Conservation (phyloP, 495 filamentous ascomycete genomes). For the Baudoinia panamericana region DNA sequence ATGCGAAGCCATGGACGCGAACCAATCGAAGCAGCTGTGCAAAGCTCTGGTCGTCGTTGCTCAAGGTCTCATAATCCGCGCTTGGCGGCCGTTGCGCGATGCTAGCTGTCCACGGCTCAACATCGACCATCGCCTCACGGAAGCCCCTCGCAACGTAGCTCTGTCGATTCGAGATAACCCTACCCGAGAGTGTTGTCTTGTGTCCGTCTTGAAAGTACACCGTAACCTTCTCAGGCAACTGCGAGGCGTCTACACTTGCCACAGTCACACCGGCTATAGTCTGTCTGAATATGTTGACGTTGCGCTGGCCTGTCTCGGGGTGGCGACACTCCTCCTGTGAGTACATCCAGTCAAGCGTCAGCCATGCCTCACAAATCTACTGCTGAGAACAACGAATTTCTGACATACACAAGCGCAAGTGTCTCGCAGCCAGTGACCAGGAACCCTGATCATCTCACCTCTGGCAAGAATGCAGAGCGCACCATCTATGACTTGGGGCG, state of each 20-base stretch:
- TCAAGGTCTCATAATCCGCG: conserved; percentile 45
- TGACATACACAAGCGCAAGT: conserved; percentile 4
- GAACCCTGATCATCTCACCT: not conserved
- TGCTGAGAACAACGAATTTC: too few species aligned
- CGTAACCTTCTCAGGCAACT: not conserved
- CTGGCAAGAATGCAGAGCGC: not conserved
- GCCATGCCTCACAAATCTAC: conserved; percentile 48
- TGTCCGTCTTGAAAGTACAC: conserved; percentile 23
- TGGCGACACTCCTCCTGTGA: conserved; percentile 59
- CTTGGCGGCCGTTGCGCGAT: conserved; percentile 36
- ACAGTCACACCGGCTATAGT: not conserved
- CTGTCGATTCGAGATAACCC: not conserved
- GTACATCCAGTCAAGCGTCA: too few species aligned
- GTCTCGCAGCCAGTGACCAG: conserved; percentile 10
- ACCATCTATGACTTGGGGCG: not conserved
- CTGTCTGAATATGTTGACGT: conserved; percentile 15
- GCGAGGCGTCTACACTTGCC: not conserved
- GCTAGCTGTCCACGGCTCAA: conserved; percentile 26
- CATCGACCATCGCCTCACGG: not conserved
- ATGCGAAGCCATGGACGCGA: conserved; percentile 49
- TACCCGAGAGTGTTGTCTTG: conserved; percentile 11
- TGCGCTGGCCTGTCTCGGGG: conserved; percentile 60
- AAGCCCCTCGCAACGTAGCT: too few species aligned
- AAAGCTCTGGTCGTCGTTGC: conserved; percentile 38
- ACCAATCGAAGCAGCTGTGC: conserved; percentile 46